Percentiles rank a stretch among this genome's conserved stretches.
These are phyloP conservation scores for Hanseniaspora jakobsenii DNA, from an alignment of 805 yeast genomes.

Conservation along the genomic window DNA sequence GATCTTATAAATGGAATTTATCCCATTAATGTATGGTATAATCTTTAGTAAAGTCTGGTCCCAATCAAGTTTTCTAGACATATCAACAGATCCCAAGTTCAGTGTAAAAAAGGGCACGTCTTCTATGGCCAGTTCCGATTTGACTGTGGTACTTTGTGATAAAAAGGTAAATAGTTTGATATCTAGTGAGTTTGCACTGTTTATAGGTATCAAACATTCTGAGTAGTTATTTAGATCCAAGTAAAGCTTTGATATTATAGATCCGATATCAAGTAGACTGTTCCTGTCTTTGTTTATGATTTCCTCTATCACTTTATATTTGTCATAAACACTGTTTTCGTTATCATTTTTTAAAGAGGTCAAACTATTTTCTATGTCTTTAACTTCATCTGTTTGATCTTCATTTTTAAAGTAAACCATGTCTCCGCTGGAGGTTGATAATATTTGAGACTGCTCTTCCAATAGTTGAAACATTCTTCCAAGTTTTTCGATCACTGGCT, in stretches of 20 bases:
- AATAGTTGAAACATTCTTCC: constrained; percentile 81
- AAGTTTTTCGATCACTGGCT: constrained; percentile 67
- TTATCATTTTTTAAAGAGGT: constrained; percentile 17
- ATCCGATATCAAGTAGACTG: constrained; percentile 32
- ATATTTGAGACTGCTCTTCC: constrained; percentile 74
- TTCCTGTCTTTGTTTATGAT: constrained; percentile 1
- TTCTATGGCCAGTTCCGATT: constrained; percentile 57
- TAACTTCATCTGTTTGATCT: constrained; percentile 10
- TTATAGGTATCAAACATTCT: constrained; percentile 90
- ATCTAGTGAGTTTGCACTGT: constrained; percentile 78
- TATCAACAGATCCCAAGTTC: constrained; percentile 49
- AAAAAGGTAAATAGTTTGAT: constrained; percentile 87
- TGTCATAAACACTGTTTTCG: constrained; percentile 3
- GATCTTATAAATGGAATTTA: constrained; percentile 68
- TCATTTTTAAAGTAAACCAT: constrained; percentile 25
- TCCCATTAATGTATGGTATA: constrained; percentile 75
- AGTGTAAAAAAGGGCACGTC: constrained; percentile 93
- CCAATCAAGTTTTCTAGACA: constrained; percentile 64
- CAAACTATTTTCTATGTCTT: constrained; percentile 5
- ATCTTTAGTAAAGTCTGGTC: constrained; percentile 92
- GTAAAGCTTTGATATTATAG: constrained; percentile 71
- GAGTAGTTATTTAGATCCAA: constrained; percentile 92
- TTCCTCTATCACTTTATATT: constrained; percentile 1
- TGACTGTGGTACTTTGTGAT: constrained; percentile 46
- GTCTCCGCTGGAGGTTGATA: constrained; percentile 46